Conservation (phyloP, 2,329 filamentous ascomycete genomes). For the Podosphaera leucotricha region DNA sequence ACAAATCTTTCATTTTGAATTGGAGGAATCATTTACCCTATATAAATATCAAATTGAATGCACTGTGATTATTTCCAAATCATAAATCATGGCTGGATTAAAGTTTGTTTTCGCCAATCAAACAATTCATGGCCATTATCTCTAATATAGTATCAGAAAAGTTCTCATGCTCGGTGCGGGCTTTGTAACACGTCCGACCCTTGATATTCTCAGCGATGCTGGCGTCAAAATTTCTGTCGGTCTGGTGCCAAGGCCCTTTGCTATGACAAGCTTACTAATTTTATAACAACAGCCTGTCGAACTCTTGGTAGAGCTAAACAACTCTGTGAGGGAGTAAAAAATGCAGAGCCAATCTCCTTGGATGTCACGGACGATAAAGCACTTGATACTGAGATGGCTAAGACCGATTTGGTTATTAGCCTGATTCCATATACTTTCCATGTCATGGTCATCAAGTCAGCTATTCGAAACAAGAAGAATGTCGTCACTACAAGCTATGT, state of each 20-base stretch:
- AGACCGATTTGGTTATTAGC: slow-evolving; percentile 57
- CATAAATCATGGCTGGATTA: no score
- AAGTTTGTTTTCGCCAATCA: no score
- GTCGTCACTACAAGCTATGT: slow-evolving; percentile 92
- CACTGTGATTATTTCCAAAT: no score
- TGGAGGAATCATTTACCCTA: no score
- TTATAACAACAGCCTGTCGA: slow-evolving; percentile 40
- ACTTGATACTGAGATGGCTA: slow-evolving; percentile 56
- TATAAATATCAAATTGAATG: no score
- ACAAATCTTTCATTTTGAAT: no score
- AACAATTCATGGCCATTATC: no score
- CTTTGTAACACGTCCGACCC: slow-evolving; percentile 32
- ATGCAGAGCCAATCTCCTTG: slow-evolving; percentile 55
- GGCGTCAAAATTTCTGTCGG: slow-evolving; percentile 33
- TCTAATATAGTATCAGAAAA: slow-evolving; percentile 6
- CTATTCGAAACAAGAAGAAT: slow-evolving; percentile 83
- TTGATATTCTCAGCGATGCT: slow-evolving; percentile 31
- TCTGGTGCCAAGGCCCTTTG: slow-evolving; percentile 12
- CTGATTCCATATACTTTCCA: slow-evolving; percentile 88
- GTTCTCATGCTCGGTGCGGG: slow-evolving; percentile 28
- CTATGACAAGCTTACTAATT: background rate
- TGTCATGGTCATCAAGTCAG: slow-evolving; percentile 72
- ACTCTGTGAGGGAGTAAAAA: slow-evolving; percentile 46
- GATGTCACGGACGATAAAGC: slow-evolving; percentile 58
- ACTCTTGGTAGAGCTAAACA: slow-evolving; percentile 55